Base-by-base conservation (phyloP, 768 basidiomycete species). In the Boletellus sp. region DNA sequence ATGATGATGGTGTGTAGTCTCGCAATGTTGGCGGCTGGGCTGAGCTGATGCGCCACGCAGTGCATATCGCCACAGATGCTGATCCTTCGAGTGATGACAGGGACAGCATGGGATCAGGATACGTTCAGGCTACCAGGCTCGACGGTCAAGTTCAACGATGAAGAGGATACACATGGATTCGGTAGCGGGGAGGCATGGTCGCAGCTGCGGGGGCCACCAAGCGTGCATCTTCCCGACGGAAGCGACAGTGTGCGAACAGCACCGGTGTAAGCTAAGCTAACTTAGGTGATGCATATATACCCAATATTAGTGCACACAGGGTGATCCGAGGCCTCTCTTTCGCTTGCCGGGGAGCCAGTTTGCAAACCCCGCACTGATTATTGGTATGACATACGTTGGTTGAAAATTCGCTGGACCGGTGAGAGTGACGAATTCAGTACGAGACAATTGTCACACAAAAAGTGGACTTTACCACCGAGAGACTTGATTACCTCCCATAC, bases 21-120 rank as follows among this genome's bases (percentile, higher is more conserved):
- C 15, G 11, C 26, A 15, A 6, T 22, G 15, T 20, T 16, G 17
- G 15, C 3, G 22, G 19, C 17, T 32, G 7, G 20, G 9, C 26
- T 42, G 24, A 41, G 1, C 17, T 8, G 2, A 28, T n/a, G 8
- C 9, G 3, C n/a, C 6, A 19, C 6, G 6, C 34, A 66, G 64
- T 64, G 57, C 36, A 62, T 66, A 48, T 62, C 64, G 17, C 63
- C 64, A 1, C 64, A 62, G 36, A 45, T 62, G 38, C 38, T 65
- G 42, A 60, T 67, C 28, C 52, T 67, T 17, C 53, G 60, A 26
- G 62, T 65, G 15, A 28, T 64, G 33, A 17, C 11, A 9, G 56
- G 56, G 11, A 54, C 42, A 15, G 57, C 52, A 31, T 52, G 52
- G 56, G 24, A 48, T n/a, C 34, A 36, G 11, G 47, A 56, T 11